Base-by-base conservation (phyloP, 1,284 basidiomycete genomes). In the Abortiporus biennis region DNA sequence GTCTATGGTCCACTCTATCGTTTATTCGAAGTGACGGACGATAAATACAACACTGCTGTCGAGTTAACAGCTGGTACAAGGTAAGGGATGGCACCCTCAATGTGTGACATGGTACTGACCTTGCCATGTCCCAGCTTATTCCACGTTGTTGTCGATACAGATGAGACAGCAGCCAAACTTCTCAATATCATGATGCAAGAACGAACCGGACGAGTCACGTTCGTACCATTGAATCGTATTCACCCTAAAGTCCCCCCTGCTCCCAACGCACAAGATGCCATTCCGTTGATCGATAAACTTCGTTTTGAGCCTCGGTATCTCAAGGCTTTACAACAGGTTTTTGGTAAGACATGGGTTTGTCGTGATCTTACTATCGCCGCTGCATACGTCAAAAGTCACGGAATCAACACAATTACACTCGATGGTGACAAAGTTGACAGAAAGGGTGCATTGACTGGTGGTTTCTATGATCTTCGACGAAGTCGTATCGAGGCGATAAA, bases 151-250 rank as follows among this genome's bases (percentile, higher is more conserved):
- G 95, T 99, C 43, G 96, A 99, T 62, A 92, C 77, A 11, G 96
- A 99, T 57, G 85, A 85, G 32, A 98, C 93, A 0, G 96, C 92
- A 0, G 82, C 81, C 3, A 80, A 76, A 53, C 79, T 98, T 13
- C 78, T 99, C 16, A 89, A 96, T 19, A 74, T 87, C 49, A 95
- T 99, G 93, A 74, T 93, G 55, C 80, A 80, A 55, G 92, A 98
- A 56, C 89, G 86, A 59, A 86, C 80, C 4, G 96, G 96, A 1
- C 83, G 96, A 40, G 90, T 99, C 16, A 99, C 96, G 0, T 98
- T 98, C 66, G 94, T 99, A 85, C 96, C 96, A 11, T 76, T 99
- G 35, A 99, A 99, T 62, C 86, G 95, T n/a, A 79, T 99, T 39
- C 85, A 88, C 54, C 86, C 88, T 31, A 88, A 86, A 51, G 72